These are phyloP conservation scores for Ceratobasidium sp. DNA, from an alignment of 1,284 basidiomycete species.

Conservation along the genomic window DNA sequence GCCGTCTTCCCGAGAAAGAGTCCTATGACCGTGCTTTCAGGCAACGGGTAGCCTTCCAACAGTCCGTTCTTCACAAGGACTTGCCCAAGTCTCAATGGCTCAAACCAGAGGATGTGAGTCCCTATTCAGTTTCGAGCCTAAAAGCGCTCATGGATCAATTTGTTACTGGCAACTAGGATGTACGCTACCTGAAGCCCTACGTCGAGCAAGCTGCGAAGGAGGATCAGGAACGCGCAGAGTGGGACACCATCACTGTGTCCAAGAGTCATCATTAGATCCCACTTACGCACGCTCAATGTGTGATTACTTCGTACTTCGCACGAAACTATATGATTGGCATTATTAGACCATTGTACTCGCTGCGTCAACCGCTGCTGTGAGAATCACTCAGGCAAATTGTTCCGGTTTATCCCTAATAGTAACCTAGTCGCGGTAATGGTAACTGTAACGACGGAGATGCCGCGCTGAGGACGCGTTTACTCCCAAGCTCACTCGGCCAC, in stretches of 20 bases:
- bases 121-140: neutral
- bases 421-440: neutral
- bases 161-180: too few relatives aligned
- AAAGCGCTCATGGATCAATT: too few relatives aligned
- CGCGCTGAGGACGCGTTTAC: constrained; percentile 26
- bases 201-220: constrained; percentile 84
- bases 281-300: neutral
- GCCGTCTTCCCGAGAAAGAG: constrained; percentile 84
- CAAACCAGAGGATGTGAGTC: constrained; percentile 81
- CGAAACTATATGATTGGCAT: neutral
- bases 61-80: constrained; percentile 83
- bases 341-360: neutral
- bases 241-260: constrained; percentile 81
- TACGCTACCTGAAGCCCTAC: constrained; percentile 89
- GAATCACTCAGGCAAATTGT: constrained; percentile 20
- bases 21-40: constrained; percentile 94
- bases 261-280: constrained; percentile 11
- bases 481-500: constrained; percentile 21
- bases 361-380: neutral
- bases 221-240: constrained; percentile 82
- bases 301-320: neutral
- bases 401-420: constrained; percentile 19
- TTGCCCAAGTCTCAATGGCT: constrained; percentile 92
- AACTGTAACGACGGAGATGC: constrained; percentile 17
- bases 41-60: constrained; percentile 86